Evolutionary conservation across 768 basidiomycete genomes (phyloP).

Genomic region (Lactarius deliciosus): DNA sequence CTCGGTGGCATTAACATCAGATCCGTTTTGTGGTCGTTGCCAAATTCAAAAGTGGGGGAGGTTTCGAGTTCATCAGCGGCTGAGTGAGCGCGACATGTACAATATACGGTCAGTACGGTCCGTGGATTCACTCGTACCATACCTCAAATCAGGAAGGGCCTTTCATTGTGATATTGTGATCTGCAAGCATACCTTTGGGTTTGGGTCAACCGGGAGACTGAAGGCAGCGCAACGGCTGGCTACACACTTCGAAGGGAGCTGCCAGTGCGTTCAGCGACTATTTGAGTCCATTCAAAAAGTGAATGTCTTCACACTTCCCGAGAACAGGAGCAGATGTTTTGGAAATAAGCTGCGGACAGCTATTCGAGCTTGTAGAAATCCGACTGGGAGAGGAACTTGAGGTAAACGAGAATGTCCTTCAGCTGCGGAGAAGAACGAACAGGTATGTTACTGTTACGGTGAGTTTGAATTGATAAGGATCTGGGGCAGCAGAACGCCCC

Average conservation of each 20-base stretch:
- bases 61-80: conserved; percentile 4
- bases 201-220: background rate
- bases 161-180: conserved; percentile 3
- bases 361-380: background rate
- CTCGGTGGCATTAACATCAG: background rate
- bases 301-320: no score
- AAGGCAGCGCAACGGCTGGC: background rate
- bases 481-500: no score
- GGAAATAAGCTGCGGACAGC: background rate
- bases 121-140: background rate
- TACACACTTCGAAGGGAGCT: background rate
- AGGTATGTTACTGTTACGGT: background rate
- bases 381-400: background rate
- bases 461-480: background rate
- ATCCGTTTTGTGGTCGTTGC: background rate
- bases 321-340: background rate
- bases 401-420: background rate
- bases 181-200: background rate
- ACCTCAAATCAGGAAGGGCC: background rate
- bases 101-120: background rate
- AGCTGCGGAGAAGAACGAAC: background rate
- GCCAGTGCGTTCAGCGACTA: no score
- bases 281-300: no score
- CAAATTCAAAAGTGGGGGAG: background rate
- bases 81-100: background rate